Conservation (phyloP, 1,284 basidiomycete species). For the Apiotrichum domesticum region DNA sequence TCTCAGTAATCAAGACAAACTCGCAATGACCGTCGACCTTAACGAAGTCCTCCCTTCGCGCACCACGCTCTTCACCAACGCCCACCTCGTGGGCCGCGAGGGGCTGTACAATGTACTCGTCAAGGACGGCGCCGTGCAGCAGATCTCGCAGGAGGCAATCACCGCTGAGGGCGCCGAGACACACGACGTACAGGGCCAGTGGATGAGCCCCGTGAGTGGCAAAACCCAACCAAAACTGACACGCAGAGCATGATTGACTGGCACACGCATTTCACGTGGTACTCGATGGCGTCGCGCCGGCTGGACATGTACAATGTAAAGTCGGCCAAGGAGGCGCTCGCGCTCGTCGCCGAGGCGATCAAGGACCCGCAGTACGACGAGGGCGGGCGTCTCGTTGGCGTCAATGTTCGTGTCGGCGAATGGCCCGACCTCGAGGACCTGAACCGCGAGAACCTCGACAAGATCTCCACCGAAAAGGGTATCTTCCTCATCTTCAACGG, state of each 20-base stretch:
- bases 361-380: slow-evolving; percentile 8
- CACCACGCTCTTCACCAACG: slow-evolving; percentile 16
- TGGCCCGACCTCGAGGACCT: slow-evolving; percentile 30
- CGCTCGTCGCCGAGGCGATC: slow-evolving; percentile 11
- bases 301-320: slow-evolving; percentile 19
- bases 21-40: not conserved
- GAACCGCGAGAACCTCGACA: slow-evolving; percentile 22
- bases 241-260: slow-evolving; percentile 24
- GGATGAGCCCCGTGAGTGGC: slow-evolving; percentile 8
- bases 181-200: slow-evolving; percentile 9
- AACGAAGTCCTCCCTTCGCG: not conserved
- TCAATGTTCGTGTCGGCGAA: slow-evolving; percentile 25
- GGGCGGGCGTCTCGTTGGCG: slow-evolving; percentile 13
- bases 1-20: not conserved
- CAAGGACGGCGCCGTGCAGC: slow-evolving; percentile 10
- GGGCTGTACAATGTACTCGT: slow-evolving; percentile 17
- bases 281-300: slow-evolving; percentile 20
- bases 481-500: slow-evolving; percentile 31
- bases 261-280: slow-evolving; percentile 28
- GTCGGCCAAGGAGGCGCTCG: slow-evolving; percentile 21
- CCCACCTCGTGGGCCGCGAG: slow-evolving; percentile 19
- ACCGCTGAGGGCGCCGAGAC: not conserved
- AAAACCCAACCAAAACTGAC: not conserved
- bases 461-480: slow-evolving; percentile 16
- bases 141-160: slow-evolving; percentile 2